Conservation (phyloP, 805 yeast species). For the Candida incommunis region DNA sequence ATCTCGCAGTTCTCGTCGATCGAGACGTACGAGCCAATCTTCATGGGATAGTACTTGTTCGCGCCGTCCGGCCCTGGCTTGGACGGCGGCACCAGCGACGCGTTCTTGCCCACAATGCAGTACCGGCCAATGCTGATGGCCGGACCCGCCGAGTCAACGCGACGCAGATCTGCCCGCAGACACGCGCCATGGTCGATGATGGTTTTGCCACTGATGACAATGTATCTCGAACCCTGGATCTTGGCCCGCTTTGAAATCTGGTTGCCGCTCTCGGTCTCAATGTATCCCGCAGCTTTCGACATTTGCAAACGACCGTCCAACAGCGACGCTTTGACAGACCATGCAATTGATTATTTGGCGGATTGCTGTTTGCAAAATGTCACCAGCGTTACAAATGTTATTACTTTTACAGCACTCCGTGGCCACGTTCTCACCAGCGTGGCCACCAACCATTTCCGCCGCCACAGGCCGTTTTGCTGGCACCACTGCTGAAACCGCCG, state of each 20-base stretch:
- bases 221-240: slow-evolving; percentile 22
- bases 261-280: slow-evolving; percentile 21
- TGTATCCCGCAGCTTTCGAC: slow-evolving; percentile 4
- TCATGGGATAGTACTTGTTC: slow-evolving; percentile 18
- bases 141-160: slow-evolving; percentile 15
- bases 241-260: slow-evolving; percentile 20
- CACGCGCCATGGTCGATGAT: slow-evolving; percentile 19
- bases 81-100: slow-evolving; percentile 20
- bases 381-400: too few relatives aligned
- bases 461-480: too few relatives aligned
- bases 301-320: too few relatives aligned
- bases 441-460: too few relatives aligned
- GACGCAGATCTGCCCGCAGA: slow-evolving; percentile 23
- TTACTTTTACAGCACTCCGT: too few relatives aligned
- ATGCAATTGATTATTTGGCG: too few relatives aligned
- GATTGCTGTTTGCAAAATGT: too few relatives aligned
- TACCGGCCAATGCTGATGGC: slow-evolving; percentile 24
- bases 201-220: slow-evolving; percentile 24
- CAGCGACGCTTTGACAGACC: too few relatives aligned
- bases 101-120: slow-evolving; percentile 14
- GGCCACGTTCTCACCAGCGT: too few relatives aligned
- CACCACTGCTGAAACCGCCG: too few relatives aligned
- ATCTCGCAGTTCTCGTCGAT: slow-evolving; percentile 19
- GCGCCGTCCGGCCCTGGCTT: slow-evolving; percentile 6
- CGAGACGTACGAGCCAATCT: slow-evolving; percentile 24